phyloP scores from a whole-genome alignment of 2,329 filamentous ascomycete genomes.

The Penicillium nordicum region DNA sequence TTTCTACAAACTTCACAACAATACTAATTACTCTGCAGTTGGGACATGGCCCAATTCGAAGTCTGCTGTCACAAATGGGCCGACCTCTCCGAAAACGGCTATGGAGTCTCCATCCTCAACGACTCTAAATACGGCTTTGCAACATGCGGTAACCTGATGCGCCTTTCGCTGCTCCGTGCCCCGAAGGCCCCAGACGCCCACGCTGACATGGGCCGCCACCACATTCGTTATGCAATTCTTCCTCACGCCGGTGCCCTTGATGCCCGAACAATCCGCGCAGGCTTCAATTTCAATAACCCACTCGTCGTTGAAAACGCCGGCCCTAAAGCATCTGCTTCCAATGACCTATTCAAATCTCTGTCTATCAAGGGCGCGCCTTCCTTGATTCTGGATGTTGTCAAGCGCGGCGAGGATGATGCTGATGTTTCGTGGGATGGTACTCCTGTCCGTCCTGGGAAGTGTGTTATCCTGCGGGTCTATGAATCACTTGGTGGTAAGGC shows the following conservation, averaged over 20 bases:
- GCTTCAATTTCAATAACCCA: conserved; percentile 87
- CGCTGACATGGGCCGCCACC: conserved; percentile 88
- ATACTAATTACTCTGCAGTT: conserved; percentile 47
- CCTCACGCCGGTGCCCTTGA: conserved; percentile 74
- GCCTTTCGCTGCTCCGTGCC: conserved; percentile 77
- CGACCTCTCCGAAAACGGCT: conserved; percentile 80
- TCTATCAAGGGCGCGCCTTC: conserved; percentile 63
- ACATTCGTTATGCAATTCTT: conserved; percentile 85
- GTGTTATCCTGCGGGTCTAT: conserved; percentile 80
- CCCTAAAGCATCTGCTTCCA: conserved; percentile 4
- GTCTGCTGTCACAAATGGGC: conserved; percentile 95
- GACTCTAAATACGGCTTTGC: conserved; percentile 97
- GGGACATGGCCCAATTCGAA: conserved; percentile 98
- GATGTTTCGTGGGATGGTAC: conserved; percentile 61
- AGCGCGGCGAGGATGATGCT: conserved; percentile 86
- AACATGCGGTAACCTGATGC: conserved; percentile 83
- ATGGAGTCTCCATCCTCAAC: conserved; percentile 89
- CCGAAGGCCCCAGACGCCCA: conserved; percentile 91
- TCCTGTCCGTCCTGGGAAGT: conserved; percentile 65
- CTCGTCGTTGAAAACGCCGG: conserved; percentile 53
- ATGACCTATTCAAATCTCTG: conserved; percentile 53
- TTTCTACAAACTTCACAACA: neutral
- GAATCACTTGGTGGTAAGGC: conserved; percentile 82
- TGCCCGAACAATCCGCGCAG: conserved; percentile 72
- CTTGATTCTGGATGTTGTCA: conserved; percentile 81